phyloP scores from a whole-genome alignment of 2,329 filamentous ascomycete genomes.

The Cercospora nicotianae region DNA sequence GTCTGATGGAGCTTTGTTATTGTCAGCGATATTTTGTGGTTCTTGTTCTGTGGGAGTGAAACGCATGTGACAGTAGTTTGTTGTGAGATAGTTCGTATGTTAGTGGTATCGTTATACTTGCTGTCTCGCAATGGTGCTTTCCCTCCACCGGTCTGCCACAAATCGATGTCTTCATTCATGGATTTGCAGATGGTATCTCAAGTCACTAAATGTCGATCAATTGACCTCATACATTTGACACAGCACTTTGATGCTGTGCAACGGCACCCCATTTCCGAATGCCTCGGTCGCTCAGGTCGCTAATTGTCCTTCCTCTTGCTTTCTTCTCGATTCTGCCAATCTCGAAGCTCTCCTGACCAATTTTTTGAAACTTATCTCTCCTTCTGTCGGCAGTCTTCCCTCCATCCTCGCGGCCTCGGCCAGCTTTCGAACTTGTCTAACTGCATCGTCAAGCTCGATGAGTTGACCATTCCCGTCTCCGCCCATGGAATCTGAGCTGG shows the following conservation, averaged over 20 bases:
- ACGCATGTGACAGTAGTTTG: constrained; percentile 9
- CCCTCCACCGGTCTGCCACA: no score
- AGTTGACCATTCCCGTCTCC: background rate
- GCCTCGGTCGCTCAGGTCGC: no score
- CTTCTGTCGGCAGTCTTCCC: background rate
- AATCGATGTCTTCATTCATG: background rate
- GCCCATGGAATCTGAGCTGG: no score
- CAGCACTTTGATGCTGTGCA: no score
- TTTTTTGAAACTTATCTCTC: background rate
- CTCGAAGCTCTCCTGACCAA: background rate
- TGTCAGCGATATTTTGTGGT: constrained; percentile 6
- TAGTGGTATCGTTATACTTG: background rate
- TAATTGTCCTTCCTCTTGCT: background rate
- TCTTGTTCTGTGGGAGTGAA: constrained; percentile 1
- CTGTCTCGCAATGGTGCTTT: background rate
- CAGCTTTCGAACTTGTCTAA: background rate
- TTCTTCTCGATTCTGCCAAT: background rate
- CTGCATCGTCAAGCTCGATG: background rate
- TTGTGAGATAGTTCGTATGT: constrained; percentile 10
- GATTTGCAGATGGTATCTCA: background rate
- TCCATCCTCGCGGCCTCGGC: background rate
- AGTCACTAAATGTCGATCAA: background rate
- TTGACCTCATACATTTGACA: background rate
- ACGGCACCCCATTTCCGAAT: no score
- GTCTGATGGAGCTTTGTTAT: background rate